These are phyloP conservation scores for Candida railenensis DNA, from an alignment of 805 yeast species.

Conservation along the genomic window DNA sequence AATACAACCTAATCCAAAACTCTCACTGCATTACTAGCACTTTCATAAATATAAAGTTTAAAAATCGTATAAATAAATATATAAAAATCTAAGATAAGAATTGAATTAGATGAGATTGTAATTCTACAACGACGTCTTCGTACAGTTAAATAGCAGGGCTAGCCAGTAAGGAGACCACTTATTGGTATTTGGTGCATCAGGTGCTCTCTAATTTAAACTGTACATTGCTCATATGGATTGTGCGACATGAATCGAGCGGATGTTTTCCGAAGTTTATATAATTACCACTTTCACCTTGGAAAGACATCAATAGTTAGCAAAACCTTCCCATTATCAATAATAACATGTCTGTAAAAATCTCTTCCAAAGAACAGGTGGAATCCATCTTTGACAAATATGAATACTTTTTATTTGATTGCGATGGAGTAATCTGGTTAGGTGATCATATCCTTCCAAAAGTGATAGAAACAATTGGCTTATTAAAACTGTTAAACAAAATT, in stretches of 20 bases:
- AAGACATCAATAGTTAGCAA: too few species aligned
- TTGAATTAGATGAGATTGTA: too few species aligned
- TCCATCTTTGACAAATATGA: constrained; percentile 65
- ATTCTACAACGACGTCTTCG: too few species aligned
- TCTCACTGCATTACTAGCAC: neutral
- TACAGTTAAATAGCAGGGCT: too few species aligned
- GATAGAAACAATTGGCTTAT: constrained; percentile 66
- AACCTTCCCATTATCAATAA: neutral
- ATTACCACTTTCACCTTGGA: neutral
- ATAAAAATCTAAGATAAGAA: constrained; percentile 1
- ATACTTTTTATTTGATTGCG: constrained; percentile 92
- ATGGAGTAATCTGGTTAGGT: constrained; percentile 96
- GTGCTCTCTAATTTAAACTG: neutral
- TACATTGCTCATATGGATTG: too few species aligned
- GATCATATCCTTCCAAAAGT: constrained; percentile 75
- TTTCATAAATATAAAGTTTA: neutral
- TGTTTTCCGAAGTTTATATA: neutral
- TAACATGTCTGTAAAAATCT: constrained; percentile 51
- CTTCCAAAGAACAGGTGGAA: constrained; percentile 46
- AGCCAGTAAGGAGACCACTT: too few species aligned
- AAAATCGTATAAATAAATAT: neutral
- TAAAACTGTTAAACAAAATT: constrained; percentile 58
- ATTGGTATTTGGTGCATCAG: too few species aligned
- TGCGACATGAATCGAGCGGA: too few species aligned
- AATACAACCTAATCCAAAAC: neutral